Conservation (phyloP, 1,284 basidiomycete genomes). For the Sanguinoderma infundibulare region DNA sequence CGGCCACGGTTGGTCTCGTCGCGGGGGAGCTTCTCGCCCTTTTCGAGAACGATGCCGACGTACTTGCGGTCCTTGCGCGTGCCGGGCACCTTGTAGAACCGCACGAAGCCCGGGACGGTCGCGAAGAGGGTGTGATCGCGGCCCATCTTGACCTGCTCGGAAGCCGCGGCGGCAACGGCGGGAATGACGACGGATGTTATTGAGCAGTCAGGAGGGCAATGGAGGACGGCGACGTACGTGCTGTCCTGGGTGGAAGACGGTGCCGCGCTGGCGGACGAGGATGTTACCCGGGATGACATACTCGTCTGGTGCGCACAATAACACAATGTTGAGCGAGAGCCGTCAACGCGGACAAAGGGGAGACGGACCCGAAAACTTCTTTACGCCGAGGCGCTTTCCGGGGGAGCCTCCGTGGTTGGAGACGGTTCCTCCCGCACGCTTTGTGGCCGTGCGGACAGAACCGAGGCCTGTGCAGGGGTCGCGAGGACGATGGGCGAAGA, state of each 20-base stretch:
- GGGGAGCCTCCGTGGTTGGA: slow-evolving; percentile 91
- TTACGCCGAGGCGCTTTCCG: slow-evolving; percentile 89
- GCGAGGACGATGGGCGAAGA: neutral
- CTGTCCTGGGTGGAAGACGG: slow-evolving; percentile 89
- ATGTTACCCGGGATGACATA: slow-evolving; percentile 92
- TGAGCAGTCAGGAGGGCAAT: neutral
- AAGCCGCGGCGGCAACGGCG: slow-evolving; percentile 23
- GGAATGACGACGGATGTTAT: neutral
- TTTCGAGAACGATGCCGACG: slow-evolving; percentile 81
- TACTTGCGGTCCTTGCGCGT: slow-evolving; percentile 75
- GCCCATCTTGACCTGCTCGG: slow-evolving; percentile 80
- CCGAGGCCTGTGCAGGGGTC: slow-evolving; percentile 43
- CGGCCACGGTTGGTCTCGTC: slow-evolving; percentile 75
- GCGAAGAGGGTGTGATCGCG: slow-evolving; percentile 94
- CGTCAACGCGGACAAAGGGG: slow-evolving; percentile 1
- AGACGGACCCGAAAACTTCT: slow-evolving; percentile 89
- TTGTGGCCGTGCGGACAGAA: slow-evolving; percentile 90
- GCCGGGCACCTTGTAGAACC: slow-evolving; percentile 84
- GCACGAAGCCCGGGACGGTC: slow-evolving; percentile 85
- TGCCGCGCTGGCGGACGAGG: slow-evolving; percentile 90
- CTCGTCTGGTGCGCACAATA: slow-evolving; percentile 61
- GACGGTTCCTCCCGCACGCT: slow-evolving; percentile 91
- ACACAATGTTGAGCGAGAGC: neutral
- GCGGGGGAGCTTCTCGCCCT: slow-evolving; percentile 84
- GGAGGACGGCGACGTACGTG: slow-evolving; percentile 60